These are phyloP conservation scores for Arxiozyma heterogenica DNA, from an alignment of 1,139 yeast species.

Conservation along the genomic window DNA sequence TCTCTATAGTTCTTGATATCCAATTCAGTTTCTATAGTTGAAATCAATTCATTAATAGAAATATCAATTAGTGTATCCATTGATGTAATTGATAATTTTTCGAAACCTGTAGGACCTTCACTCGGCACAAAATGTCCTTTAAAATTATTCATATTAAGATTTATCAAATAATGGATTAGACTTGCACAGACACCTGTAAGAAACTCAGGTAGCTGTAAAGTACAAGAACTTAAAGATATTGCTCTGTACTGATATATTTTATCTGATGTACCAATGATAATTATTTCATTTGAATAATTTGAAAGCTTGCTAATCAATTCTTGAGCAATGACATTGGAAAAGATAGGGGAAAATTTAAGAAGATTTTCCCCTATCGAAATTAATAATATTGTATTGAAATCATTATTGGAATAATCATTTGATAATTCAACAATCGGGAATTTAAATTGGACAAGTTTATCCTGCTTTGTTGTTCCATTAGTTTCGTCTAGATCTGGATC, in stretches of 20 bases:
- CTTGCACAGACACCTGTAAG: slow-evolving; percentile 27
- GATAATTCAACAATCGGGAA: slow-evolving; percentile 18
- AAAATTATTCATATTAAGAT: slow-evolving; percentile 7
- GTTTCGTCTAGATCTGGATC: slow-evolving; percentile 11
- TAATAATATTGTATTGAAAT: slow-evolving; percentile 5
- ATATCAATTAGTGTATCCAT: slow-evolving; percentile 24
- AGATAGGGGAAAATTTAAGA: slow-evolving; percentile 24
- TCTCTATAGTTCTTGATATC: slow-evolving; percentile 15
- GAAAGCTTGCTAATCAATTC: slow-evolving; percentile 6
- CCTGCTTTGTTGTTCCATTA: neutral
- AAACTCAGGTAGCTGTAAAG: slow-evolving; percentile 29
- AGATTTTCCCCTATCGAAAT: slow-evolving; percentile 24
- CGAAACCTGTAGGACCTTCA: slow-evolving; percentile 32
- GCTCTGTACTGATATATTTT: slow-evolving; percentile 17
- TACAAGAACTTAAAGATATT: slow-evolving; percentile 9
- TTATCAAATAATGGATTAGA: slow-evolving; percentile 15
- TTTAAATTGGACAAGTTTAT: slow-evolving; percentile 9
- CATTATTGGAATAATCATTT: slow-evolving; percentile 7
- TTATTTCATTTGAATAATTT: slow-evolving; percentile 4
- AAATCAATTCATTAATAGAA: slow-evolving; percentile 10
- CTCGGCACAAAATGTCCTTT: slow-evolving; percentile 25
- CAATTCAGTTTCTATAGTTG: neutral
- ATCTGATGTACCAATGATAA: slow-evolving; percentile 26
- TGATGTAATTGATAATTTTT: slow-evolving; percentile 21
- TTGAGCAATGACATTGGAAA: slow-evolving; percentile 16